Percentiles rank a stretch among this genome's conserved stretches.
Evolutionary conservation across 1,284 basidiomycete species (phyloP).

Genomic region (Prillingera fragicola): DNA sequence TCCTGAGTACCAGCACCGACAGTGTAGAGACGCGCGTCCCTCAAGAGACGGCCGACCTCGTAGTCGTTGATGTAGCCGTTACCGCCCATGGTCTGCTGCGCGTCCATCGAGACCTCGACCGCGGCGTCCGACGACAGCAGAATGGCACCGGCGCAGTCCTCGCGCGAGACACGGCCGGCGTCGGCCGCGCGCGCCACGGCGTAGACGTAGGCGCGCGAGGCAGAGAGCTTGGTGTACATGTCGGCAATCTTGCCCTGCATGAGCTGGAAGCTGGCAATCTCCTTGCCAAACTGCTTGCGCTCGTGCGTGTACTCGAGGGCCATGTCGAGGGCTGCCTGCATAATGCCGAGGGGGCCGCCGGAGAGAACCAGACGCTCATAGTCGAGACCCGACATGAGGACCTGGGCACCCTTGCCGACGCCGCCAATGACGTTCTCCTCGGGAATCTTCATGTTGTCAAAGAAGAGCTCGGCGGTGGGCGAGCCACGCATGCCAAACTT

Average conservation of each 20-base stretch:
- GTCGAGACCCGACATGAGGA: constrained; percentile 91
- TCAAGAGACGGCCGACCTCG: constrained; percentile 73
- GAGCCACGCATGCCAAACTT: constrained; percentile 95
- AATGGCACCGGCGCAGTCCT: constrained; percentile 91
- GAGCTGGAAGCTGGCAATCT: constrained; percentile 85
- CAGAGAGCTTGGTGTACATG: constrained; percentile 92
- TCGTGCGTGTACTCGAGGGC: constrained; percentile 85
- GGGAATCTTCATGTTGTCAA: constrained; percentile 83
- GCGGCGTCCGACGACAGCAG: constrained; percentile 84
- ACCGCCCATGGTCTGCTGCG: constrained; percentile 84
- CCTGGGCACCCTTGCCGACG: constrained; percentile 71
- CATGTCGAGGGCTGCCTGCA: constrained; percentile 90
- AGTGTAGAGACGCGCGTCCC: constrained; percentile 78
- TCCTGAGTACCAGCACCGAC: constrained; percentile 91
- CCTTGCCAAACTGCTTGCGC: constrained; percentile 80
- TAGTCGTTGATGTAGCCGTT: constrained; percentile 94
- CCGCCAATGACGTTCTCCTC: constrained; percentile 79
- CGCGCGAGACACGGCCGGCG: constrained; percentile 67
- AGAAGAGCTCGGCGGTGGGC: constrained; percentile 89
- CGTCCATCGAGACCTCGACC: constrained; percentile 83
- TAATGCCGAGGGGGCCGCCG: constrained; percentile 78
- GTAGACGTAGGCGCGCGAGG: constrained; percentile 85
- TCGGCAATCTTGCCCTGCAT: constrained; percentile 78
- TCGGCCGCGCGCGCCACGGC: constrained; percentile 86
- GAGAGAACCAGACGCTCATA: constrained; percentile 85